Evolutionary conservation across 1,139 yeast species (phyloP), one percentile per base, ranked within the genome.

Genomic region (Suhomyces panamericanus): DNA sequence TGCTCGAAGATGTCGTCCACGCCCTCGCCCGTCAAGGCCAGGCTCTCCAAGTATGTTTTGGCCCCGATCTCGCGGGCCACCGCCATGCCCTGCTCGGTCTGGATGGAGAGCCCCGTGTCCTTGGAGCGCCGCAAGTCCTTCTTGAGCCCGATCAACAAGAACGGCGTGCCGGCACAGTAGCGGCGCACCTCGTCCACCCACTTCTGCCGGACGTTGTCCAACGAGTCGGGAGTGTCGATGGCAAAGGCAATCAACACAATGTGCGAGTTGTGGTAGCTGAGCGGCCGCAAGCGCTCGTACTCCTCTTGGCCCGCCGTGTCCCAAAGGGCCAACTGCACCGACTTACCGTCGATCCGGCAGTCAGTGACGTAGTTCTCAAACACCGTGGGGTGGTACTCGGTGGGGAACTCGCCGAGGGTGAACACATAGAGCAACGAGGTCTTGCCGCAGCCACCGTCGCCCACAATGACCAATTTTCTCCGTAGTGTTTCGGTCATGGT

Each of bases 251-350:
- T 81, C 46, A 86, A 63, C 44, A 86, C 80, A 43, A 85, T 82
- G 60, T 85, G 84, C 8, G 90, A 86, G 54, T 85, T 82, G n/a
- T 86, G 78, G 56, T 86, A 86, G 53, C 93, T 90, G 57, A 93
- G 73, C 6, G 96, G 91, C 56, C 98, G 76, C 48, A 85, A 69
- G 51, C 93, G 63, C 56, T 85, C 91, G 59, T 85, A 85, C 60
- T 85, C 97, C 70, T 90, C 97, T 66, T 90, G 97, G 5, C 97
- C 97, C 2, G 97, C 97, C 4, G 97, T 91, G 63, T 91, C 97
- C 97, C 98, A 91, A 32, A 91, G 68, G 1, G 96, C 95, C 49
- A 91, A 67, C 53, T 90, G 88, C 3, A 91, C 95, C 11, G 93
- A 84, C 55, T 89, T 89, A 12, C 96, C 96, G 59, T 89, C 96